phyloP scores from a whole-genome alignment of 805 yeast genomes.

The Cyberlindnera misumaiensis region DNA sequence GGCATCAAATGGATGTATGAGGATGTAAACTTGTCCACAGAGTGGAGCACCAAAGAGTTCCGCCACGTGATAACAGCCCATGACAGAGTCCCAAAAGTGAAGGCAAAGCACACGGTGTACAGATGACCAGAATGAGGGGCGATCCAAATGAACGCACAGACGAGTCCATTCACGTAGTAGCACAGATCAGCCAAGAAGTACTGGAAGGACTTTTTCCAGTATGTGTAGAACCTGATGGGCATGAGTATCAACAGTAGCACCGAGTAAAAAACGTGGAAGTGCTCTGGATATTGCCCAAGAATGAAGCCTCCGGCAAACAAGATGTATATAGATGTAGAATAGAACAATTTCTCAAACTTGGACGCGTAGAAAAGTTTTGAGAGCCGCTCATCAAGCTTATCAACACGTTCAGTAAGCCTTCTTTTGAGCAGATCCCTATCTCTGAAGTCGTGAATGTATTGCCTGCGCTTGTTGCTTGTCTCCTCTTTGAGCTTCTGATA shows the following conservation, averaged over 20 bases:
- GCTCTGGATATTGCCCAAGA: slow-evolving; percentile 70
- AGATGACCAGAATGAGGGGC: slow-evolving; percentile 68
- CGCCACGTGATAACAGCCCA: slow-evolving; percentile 97
- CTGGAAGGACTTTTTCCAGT: slow-evolving; percentile 72
- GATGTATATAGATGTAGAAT: slow-evolving; percentile 61
- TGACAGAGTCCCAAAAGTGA: slow-evolving; percentile 81
- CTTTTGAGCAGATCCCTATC: slow-evolving; percentile 22
- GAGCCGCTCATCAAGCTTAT: slow-evolving; percentile 31
- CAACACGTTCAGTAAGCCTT: slow-evolving; percentile 25
- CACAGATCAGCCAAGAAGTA: slow-evolving; percentile 90
- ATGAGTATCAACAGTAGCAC: slow-evolving; percentile 51
- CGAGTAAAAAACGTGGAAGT: slow-evolving; percentile 74
- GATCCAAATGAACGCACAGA: slow-evolving; percentile 72
- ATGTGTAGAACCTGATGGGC: slow-evolving; percentile 82
- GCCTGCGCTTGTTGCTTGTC: slow-evolving; percentile 14
- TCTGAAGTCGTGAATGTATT: slow-evolving; percentile 13
- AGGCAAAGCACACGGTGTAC: slow-evolving; percentile 78
- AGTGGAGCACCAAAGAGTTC: slow-evolving; percentile 85
- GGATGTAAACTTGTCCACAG: slow-evolving; percentile 86
- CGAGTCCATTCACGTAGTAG: slow-evolving; percentile 75
- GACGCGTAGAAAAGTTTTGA: slow-evolving; percentile 35
- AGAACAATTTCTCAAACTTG: slow-evolving; percentile 70
- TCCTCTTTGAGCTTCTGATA: slow-evolving; percentile 17
- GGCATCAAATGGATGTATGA: slow-evolving; percentile 90
- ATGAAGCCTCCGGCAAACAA: slow-evolving; percentile 69